These are phyloP conservation scores for Serendipita sp. DNA, from an alignment of 768 basidiomycete genomes.

Conservation along the genomic window DNA sequence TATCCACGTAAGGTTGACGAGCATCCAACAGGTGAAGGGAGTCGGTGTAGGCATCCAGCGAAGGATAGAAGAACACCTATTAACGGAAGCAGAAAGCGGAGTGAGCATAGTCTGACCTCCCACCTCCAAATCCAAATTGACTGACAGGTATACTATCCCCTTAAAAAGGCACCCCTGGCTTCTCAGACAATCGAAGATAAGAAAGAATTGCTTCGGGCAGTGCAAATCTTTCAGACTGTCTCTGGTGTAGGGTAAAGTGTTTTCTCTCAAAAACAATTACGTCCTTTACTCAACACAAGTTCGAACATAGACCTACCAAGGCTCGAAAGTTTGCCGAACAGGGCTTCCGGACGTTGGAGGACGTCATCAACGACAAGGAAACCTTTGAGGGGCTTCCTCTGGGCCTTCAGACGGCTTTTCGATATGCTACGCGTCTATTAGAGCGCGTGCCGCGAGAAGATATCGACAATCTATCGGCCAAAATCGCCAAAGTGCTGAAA, in stretches of 20 bases:
- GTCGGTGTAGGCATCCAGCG: slow-evolving; percentile 28
- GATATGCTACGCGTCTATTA: slow-evolving; percentile 28
- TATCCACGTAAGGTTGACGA: slow-evolving; percentile 10
- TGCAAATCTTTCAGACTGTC: slow-evolving; percentile 24
- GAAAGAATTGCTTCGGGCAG: slow-evolving; percentile 16
- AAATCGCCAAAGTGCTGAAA: slow-evolving; percentile 27
- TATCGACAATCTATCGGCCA: slow-evolving; percentile 20
- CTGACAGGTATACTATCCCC: neutral
- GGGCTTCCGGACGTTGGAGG: slow-evolving; percentile 31
- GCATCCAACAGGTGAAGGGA: slow-evolving; percentile 22
- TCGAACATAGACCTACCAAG: slow-evolving; percentile 14
- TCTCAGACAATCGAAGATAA: slow-evolving; percentile 15
- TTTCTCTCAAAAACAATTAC: neutral
- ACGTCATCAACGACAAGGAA: slow-evolving; percentile 24
- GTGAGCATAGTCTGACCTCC: neutral
- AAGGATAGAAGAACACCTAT: slow-evolving; percentile 31
- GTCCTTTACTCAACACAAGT: too few relatives aligned
- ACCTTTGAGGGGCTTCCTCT: slow-evolving; percentile 27
- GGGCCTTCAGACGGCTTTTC: slow-evolving; percentile 25
- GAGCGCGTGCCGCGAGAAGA: slow-evolving; percentile 25
- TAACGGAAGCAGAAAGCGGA: slow-evolving; percentile 22
- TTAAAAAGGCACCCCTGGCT: slow-evolving; percentile 7
- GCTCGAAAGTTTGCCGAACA: slow-evolving; percentile 34
- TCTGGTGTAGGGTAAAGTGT: slow-evolving; percentile 34
- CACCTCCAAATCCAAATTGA: slow-evolving; percentile 2